These are phyloP conservation scores for Zymoseptoria ardabiliae DNA, from an alignment of 2,329 filamentous ascomycete species.

Conservation along the genomic window DNA sequence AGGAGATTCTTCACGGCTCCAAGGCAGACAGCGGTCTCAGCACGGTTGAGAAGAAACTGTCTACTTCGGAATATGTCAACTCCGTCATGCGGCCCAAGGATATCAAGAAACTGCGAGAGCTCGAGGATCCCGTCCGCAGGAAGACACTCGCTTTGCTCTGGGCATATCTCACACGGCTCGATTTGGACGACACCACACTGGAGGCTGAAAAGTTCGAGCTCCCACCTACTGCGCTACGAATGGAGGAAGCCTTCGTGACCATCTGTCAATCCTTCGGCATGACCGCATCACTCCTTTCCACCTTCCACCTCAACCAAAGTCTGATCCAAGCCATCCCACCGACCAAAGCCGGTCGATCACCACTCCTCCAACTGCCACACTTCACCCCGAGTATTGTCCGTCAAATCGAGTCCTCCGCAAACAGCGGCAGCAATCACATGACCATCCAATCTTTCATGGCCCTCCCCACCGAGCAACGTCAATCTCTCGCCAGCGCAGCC, in stretches of 20 bases:
- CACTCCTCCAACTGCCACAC: conserved; percentile 84
- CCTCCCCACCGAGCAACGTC: conserved; percentile 66
- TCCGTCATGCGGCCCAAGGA: conserved; percentile 65
- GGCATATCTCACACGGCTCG: conserved; percentile 86
- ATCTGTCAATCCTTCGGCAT: conserved; percentile 84
- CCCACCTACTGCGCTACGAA: conserved; percentile 73
- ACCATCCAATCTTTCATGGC: conserved; percentile 85
- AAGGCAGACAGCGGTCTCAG: conserved; percentile 73
- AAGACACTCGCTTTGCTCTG: conserved; percentile 87
- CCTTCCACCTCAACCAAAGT: conserved; percentile 75
- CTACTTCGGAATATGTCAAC: conserved; percentile 47
- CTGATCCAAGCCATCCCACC: conserved; percentile 86
- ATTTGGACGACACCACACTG: conserved; percentile 69
- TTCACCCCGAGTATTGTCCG: conserved; percentile 60
- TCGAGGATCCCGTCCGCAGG: conserved; percentile 72
- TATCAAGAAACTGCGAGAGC: conserved; percentile 64
- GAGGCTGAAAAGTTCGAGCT: conserved; percentile 84
- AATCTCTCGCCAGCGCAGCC: conserved; percentile 60
- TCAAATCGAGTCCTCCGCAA: conserved; percentile 53
- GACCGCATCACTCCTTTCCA: conserved; percentile 71
- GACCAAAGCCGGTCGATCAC: conserved; percentile 50
- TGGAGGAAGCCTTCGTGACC: conserved; percentile 80
- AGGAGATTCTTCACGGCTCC: conserved; percentile 65
- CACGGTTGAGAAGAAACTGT: conserved; percentile 74
- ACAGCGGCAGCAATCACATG: conserved; percentile 56